A percentile compares a stretch with the other conserved stretches of the same genome.
phyloP scores from a whole-genome alignment of 1,284 basidiomycete species.

The Melampsora americana region DNA sequence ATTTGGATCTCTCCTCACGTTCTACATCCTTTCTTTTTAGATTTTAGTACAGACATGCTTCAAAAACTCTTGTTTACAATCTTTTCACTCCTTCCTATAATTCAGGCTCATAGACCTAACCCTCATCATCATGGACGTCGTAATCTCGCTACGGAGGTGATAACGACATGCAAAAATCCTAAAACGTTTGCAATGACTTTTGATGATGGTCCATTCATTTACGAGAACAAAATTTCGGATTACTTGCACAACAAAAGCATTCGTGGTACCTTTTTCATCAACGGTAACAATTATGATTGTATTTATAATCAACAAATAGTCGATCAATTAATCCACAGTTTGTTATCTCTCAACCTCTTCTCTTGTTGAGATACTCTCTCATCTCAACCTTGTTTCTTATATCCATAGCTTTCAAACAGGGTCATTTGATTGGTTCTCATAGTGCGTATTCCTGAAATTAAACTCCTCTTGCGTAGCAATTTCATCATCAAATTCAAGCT shows the following conservation, averaged over 20 bases:
- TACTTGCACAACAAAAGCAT: neutral
- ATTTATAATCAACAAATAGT: neutral
- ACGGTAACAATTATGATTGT: conserved; percentile 3
- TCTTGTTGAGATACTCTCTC: neutral
- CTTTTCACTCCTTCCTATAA: neutral
- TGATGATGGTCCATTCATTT: neutral
- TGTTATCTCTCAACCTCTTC: neutral
- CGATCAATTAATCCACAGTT: neutral
- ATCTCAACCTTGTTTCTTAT: neutral
- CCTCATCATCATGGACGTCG: neutral
- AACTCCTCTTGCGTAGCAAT: too few relatives aligned
- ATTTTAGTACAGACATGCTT: too few relatives aligned
- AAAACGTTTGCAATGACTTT: neutral
- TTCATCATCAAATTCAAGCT: too few relatives aligned
- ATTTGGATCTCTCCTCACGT: too few relatives aligned
- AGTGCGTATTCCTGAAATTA: neutral
- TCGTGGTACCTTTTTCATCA: neutral
- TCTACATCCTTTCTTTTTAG: too few relatives aligned
- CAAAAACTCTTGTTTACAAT: neutral
- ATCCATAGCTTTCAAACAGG: neutral
- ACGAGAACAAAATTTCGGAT: neutral
- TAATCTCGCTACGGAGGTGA: neutral
- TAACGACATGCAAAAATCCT: neutral
- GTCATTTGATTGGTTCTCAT: conserved; percentile 1
- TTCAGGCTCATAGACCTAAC: neutral